Percentiles rank a stretch among this genome's conserved stretches.
Conservation (phyloP, 495 filamentous ascomycete genomes). For the Xylaria nigripes region DNA sequence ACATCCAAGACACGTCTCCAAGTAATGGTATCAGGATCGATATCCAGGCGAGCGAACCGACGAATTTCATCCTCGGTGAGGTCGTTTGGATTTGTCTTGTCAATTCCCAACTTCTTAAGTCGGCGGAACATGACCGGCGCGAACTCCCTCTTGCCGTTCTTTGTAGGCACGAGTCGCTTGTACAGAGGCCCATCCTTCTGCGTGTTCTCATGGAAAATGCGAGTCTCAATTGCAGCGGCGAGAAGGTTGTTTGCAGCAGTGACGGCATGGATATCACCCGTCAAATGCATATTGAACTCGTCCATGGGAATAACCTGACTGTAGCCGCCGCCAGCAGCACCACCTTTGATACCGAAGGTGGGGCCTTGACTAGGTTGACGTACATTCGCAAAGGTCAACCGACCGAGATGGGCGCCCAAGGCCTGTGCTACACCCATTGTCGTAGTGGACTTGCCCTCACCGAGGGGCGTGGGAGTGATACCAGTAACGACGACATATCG, state of each 20-base stretch:
- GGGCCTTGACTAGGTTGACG: constrained; percentile 94
- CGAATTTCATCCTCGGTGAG: constrained; percentile 82
- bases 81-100: constrained; percentile 85
- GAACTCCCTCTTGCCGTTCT: constrained; percentile 84
- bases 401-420: constrained; percentile 79
- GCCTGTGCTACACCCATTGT: constrained; percentile 93
- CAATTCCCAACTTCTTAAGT: constrained; percentile 88
- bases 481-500: constrained; percentile 87
- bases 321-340: constrained; percentile 93
- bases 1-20: constrained; percentile 96
- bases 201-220: constrained; percentile 94
- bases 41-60: constrained; percentile 85
- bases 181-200: constrained; percentile 89
- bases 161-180: constrained; percentile 77
- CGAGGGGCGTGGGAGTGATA: constrained; percentile 95
- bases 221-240: constrained; percentile 94
- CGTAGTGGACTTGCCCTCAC: constrained; percentile 98
- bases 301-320: constrained; percentile 99
- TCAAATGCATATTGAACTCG: constrained; percentile 96
- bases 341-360: constrained; percentile 98
- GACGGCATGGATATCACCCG: constrained; percentile 96
- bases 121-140: constrained; percentile 83
- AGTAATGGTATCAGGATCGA: constrained; percentile 93
- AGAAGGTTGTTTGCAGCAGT: constrained; percentile 96
- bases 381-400: constrained; percentile 90